Conservation (phyloP, 2,329 filamentous ascomycete species). For the Stachybotrys elegans region DNA sequence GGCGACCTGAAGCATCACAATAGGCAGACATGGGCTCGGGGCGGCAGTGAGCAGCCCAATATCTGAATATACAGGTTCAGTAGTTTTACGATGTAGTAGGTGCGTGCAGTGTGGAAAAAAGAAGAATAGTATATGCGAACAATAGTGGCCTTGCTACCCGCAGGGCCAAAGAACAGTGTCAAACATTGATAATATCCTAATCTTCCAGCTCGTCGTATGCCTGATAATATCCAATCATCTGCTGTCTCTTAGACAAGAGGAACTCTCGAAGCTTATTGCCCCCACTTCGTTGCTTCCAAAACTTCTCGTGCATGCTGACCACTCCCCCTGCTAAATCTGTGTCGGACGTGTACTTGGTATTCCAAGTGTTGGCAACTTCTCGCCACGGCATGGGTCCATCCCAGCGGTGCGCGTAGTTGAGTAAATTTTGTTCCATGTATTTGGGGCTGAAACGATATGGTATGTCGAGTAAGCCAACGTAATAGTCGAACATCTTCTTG, state of each 20-base stretch:
- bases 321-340: slow-evolving; percentile 3
- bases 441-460: slow-evolving; percentile 1
- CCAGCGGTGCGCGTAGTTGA: slow-evolving; percentile 7
- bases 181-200: too few relatives aligned
- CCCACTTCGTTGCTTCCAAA: slow-evolving; percentile 3
- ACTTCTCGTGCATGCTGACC: slow-evolving; percentile 6
- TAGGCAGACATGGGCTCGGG: too few relatives aligned
- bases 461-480: slow-evolving; percentile 2
- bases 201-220: neutral
- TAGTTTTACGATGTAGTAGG: too few relatives aligned
- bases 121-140: too few relatives aligned
- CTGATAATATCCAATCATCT: slow-evolving; percentile 2
- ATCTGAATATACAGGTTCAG: too few relatives aligned
- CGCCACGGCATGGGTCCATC: slow-evolving; percentile 5
- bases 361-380: slow-evolving; percentile 4
- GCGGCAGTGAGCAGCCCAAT: too few relatives aligned
- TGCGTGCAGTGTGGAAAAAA: too few relatives aligned
- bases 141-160: too few relatives aligned
- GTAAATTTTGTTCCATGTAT: slow-evolving; percentile 4
- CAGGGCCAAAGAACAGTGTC: too few relatives aligned
- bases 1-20: too few relatives aligned
- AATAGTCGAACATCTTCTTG: slow-evolving; percentile 5
- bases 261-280: slow-evolving; percentile 1
- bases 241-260: slow-evolving; percentile 2
- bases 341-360: slow-evolving; percentile 3